These are phyloP conservation scores for Rhexocercosporidium sp. DNA, from an alignment of 2,329 filamentous ascomycete genomes.

Conservation along the genomic window DNA sequence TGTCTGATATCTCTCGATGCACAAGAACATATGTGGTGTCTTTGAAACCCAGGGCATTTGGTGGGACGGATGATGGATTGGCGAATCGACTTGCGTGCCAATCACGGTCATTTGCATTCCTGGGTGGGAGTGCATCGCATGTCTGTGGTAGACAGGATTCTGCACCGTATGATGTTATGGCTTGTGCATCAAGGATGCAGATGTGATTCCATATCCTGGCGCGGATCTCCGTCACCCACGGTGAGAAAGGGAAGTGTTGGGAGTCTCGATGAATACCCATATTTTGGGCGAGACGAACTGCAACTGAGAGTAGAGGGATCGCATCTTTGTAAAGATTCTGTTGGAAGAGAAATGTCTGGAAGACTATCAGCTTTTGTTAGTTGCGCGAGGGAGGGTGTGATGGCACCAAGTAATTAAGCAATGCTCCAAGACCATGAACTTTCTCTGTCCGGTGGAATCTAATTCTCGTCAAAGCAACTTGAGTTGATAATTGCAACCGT, in stretches of 20 bases:
- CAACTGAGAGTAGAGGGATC: constrained; percentile 67
- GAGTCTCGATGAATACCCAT: constrained; percentile 69
- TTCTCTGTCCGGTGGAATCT: constrained; percentile 30
- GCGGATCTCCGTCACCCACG: constrained; percentile 32
- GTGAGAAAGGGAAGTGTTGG: constrained; percentile 31
- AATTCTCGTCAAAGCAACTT: constrained; percentile 28
- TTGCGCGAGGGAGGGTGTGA: not conserved
- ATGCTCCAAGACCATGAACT: constrained; percentile 20
- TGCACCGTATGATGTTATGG: constrained; percentile 26
- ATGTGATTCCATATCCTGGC: constrained; percentile 30
- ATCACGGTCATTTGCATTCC: constrained; percentile 34
- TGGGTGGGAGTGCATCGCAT: constrained; percentile 25
- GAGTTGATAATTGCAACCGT: constrained; percentile 19
- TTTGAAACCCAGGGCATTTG: constrained; percentile 20
- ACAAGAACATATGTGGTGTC: constrained; percentile 31
- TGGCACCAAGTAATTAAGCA: constrained; percentile 33
- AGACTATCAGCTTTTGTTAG: not conserved
- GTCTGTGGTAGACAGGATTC: constrained; percentile 32
- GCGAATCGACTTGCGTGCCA: constrained; percentile 35
- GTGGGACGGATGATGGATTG: constrained; percentile 29
- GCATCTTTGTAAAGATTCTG: constrained; percentile 61
- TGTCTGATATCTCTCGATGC: constrained; percentile 24
- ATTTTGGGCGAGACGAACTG: constrained; percentile 67
- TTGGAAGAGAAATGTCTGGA: constrained; percentile 33
- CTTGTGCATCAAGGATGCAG: constrained; percentile 28